Evolutionary conservation across 2,329 filamentous ascomycete genomes (phyloP).

Genomic region (Davidsoniella virescens): DNA sequence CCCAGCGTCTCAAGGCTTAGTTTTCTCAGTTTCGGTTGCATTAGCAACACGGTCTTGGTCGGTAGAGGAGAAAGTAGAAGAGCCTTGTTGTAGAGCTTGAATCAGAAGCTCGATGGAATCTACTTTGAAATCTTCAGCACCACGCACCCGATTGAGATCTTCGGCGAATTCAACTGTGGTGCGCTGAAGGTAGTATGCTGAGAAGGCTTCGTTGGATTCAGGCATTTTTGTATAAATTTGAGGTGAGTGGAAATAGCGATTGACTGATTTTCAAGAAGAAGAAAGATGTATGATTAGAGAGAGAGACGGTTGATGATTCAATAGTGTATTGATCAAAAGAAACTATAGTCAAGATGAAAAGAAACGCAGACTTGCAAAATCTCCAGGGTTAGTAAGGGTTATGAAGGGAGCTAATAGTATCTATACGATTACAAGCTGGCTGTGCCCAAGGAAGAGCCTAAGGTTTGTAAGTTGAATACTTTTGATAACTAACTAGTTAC

Average conservation of each 20-base stretch:
- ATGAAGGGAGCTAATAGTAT: no score
- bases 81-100: constrained; percentile 51
- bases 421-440: no score
- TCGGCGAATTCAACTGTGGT: constrained; percentile 55
- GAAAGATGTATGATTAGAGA: not conserved
- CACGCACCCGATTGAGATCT: constrained; percentile 54
- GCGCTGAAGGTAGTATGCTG: constrained; percentile 51
- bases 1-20: not conserved
- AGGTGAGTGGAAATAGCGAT: not conserved
- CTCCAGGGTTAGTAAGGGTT: constrained; percentile 8
- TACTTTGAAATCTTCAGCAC: constrained; percentile 52
- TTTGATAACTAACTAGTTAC: no score
- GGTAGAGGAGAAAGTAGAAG: constrained; percentile 39
- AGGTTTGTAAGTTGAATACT: no score
- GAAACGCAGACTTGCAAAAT: not conserved
- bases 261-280: not conserved
- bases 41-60: constrained; percentile 19
- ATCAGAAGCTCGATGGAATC: constrained; percentile 50
- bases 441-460: no score
- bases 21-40: constrained; percentile 1
- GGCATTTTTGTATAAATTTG: not conserved
- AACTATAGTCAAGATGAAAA: no score
- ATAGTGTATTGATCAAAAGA: no score
- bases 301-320: no score
- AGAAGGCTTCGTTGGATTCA: constrained; percentile 28